Percentiles rank a stretch among this genome's conserved stretches.
phyloP scores from a whole-genome alignment of 305 asterid genomes.

The Solanum hybrid region DNA sequence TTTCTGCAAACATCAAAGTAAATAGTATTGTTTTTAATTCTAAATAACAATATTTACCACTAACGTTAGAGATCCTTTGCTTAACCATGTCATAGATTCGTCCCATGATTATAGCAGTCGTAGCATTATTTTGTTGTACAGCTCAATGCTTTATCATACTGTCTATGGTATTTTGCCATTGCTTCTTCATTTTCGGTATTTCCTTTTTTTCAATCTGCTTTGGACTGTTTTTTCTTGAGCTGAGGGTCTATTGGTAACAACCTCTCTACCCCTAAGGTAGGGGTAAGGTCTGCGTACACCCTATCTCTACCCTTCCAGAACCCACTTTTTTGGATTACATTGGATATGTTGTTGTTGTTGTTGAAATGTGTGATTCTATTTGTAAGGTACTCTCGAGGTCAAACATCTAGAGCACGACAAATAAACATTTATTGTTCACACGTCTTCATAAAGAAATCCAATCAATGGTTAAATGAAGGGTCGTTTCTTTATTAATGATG shows the following conservation, averaged over 20 bases:
- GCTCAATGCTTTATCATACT: neutral
- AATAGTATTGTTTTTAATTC: neutral
- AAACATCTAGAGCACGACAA: neutral
- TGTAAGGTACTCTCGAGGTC: neutral
- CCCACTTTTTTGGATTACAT: neutral
- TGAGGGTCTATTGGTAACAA: neutral
- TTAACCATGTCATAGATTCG: neutral
- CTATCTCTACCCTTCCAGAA: neutral
- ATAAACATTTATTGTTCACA: neutral
- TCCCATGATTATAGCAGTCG: neutral
- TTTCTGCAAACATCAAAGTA: neutral
- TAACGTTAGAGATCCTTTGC: neutral
- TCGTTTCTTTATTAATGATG: neutral
- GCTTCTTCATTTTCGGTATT: neutral
- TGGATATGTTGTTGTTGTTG: neutral
- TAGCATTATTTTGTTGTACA: neutral
- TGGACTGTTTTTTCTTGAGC: neutral
- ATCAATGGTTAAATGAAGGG: neutral
- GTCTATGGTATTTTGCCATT: neutral
- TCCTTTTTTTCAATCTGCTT: neutral
- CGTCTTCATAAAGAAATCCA: neutral
- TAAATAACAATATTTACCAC: neutral
- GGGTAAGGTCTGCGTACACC: neutral
- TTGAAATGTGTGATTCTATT: neutral
- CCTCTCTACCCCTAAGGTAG: neutral